Evolutionary conservation across 176 grass and related monocot species (phyloP).

Genomic region (Ampelocalamus luodianensis): DNA sequence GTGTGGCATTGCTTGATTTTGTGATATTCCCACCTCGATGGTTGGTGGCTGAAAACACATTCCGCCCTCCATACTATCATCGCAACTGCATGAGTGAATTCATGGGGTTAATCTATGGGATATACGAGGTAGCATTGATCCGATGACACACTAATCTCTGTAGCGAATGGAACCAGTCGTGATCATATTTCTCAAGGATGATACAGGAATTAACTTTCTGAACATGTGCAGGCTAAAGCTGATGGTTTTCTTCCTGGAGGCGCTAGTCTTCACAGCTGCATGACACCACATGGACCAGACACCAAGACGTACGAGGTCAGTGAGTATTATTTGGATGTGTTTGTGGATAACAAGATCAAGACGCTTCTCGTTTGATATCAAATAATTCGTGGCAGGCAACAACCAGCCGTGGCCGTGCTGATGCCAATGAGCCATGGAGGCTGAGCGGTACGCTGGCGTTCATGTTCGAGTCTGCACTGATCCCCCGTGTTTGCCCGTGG

Average conservation of each 20-base stretch:
- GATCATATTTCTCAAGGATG: neutral
- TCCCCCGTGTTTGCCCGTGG: constrained; percentile 86
- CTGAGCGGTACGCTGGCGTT: constrained; percentile 73
- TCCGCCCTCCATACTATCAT: constrained; percentile 89
- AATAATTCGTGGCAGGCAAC: constrained; percentile 48
- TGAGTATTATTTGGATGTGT: neutral
- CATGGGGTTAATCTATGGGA: constrained; percentile 82
- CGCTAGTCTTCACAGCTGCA: constrained; percentile 92
- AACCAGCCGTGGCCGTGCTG: constrained; percentile 41
- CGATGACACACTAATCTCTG: neutral
- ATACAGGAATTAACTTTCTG: neutral
- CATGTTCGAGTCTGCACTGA: constrained; percentile 86
- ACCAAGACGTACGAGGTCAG: constrained; percentile 81
- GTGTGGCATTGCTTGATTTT: constrained; percentile 90
- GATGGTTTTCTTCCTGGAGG: constrained; percentile 92
- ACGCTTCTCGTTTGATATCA: neutral
- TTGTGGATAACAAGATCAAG: neutral
- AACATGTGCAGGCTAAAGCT: constrained; percentile 70
- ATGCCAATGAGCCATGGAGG: constrained; percentile 56
- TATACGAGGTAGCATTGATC: constrained; percentile 63
- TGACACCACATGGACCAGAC: constrained; percentile 97
- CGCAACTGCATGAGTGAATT: constrained; percentile 97
- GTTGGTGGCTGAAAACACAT: constrained; percentile 92
- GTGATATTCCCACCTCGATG: constrained; percentile 91
- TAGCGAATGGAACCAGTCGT: neutral